Evolutionary conservation across 352 stramenopile species (phyloP).

Genomic region (Phytophthora pisi): DNA sequence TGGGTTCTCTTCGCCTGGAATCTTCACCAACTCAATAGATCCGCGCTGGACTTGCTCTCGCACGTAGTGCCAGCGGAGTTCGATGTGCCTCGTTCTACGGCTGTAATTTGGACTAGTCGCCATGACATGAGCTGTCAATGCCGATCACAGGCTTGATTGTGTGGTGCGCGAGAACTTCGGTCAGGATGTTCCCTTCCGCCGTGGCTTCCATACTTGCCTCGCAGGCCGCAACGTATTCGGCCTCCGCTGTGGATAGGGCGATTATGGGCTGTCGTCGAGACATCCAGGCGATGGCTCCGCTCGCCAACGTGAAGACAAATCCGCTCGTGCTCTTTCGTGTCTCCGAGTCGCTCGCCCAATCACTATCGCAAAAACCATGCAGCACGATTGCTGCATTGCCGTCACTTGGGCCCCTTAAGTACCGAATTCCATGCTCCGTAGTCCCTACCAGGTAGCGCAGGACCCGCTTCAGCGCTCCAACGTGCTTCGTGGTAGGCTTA

Average conservation of each 20-base stretch:
- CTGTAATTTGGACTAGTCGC: constrained; percentile 7
- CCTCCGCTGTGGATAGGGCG: neutral
- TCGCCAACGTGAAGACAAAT: constrained; percentile 1
- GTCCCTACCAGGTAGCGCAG: constrained; percentile 3
- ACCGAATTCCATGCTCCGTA: constrained; percentile 2
- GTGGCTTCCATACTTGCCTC: constrained; percentile 10
- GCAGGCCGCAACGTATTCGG: constrained; percentile 10
- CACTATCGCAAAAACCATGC: constrained; percentile 3
- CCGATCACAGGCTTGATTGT: neutral
- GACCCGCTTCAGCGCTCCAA: neutral
- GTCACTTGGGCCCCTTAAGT: neutral
- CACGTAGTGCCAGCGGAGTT: constrained; percentile 6
- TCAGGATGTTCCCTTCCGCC: neutral
- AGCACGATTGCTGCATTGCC: neutral
- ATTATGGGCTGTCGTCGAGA: constrained; percentile 2
- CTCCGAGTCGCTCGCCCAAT: constrained; percentile 6
- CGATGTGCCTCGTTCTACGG: constrained; percentile 2
- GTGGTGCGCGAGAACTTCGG: neutral
- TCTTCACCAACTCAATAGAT: constrained; percentile 1
- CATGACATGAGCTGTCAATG: constrained; percentile 5
- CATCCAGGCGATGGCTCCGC: constrained; percentile 4
- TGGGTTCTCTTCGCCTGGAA: constrained; percentile 1
- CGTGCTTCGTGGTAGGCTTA: neutral
- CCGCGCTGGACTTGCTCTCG: neutral
- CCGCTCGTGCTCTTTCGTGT: constrained; percentile 5